Conservation (phyloP, 164 flowering plant species). For the Vitis rupestris region DNA sequence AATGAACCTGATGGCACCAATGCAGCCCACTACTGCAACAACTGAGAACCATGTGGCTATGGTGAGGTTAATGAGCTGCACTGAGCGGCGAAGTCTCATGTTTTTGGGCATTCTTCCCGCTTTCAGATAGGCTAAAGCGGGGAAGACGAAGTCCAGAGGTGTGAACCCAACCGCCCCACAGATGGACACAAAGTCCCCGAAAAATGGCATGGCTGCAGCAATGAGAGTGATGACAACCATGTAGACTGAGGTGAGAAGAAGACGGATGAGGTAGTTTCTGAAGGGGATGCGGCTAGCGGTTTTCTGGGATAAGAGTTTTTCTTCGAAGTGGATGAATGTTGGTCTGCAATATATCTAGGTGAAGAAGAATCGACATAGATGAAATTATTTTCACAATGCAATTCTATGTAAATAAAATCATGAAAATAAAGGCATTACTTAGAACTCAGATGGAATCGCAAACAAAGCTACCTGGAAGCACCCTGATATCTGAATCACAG, state of each 20-base stretch:
- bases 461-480: constrained; percentile 52
- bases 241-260: constrained; percentile 34
- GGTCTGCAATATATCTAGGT: constrained; percentile 68
- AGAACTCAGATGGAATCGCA: too few species aligned
- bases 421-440: too few species aligned
- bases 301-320: constrained; percentile 18
- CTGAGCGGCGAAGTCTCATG: constrained; percentile 5
- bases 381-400: too few species aligned
- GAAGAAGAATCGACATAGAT: neutral
- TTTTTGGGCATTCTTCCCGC: constrained; percentile 46
- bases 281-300: neutral
- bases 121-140: constrained; percentile 51
- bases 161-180: constrained; percentile 76
- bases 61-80: constrained; percentile 33
- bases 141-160: constrained; percentile 64
- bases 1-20: constrained; percentile 50
- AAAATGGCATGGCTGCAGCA: constrained; percentile 70
- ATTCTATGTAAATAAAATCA: too few species aligned
- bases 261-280: constrained; percentile 19
- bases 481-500: constrained; percentile 56
- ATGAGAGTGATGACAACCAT: constrained; percentile 37
- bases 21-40: constrained; percentile 58
- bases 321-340: constrained; percentile 49
- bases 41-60: constrained; percentile 52
- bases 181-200: constrained; percentile 62